These are phyloP conservation scores for Chlorophyllum brunneum DNA, from an alignment of 768 basidiomycete species.

Conservation along the genomic window DNA sequence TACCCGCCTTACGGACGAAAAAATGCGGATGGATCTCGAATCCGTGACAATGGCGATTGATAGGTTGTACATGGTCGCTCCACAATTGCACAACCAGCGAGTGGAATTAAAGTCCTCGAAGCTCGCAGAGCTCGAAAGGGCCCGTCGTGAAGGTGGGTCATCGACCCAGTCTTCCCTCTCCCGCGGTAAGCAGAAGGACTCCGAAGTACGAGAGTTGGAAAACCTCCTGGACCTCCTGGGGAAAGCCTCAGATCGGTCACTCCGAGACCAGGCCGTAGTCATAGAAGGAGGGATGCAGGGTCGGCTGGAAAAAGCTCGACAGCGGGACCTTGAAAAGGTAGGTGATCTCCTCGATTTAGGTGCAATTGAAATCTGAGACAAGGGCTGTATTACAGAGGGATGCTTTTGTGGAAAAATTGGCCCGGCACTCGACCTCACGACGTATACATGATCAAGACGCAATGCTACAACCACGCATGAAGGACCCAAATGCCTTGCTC, in stretches of 20 bases:
- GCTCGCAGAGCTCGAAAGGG: conserved; percentile 74
- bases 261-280: conserved; percentile 68
- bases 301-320: conserved; percentile 49
- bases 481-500: conserved; percentile 50
- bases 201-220: conserved; percentile 57
- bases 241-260: conserved; percentile 62
- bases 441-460: conserved; percentile 82
- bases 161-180: conserved; percentile 12
- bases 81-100: conserved; percentile 88
- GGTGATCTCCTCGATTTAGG: conserved; percentile 11
- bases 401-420: conserved; percentile 71
- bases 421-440: conserved; percentile 67
- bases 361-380: conserved; percentile 12
- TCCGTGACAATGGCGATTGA: conserved; percentile 86
- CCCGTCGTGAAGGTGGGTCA: conserved; percentile 40
- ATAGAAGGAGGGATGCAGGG: conserved; percentile 59
- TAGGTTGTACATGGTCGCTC: conserved; percentile 77
- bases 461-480: conserved; percentile 38
- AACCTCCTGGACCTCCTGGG: conserved; percentile 68
- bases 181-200: conserved; percentile 40
- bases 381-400: conserved; percentile 44
- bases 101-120: conserved; percentile 81
- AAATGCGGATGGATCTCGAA: conserved; percentile 84
- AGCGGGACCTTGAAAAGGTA: conserved; percentile 65
- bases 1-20: conserved; percentile 50